phyloP scores from a whole-genome alignment of 495 filamentous ascomycete genomes.

The Aspergillus steynii region DNA sequence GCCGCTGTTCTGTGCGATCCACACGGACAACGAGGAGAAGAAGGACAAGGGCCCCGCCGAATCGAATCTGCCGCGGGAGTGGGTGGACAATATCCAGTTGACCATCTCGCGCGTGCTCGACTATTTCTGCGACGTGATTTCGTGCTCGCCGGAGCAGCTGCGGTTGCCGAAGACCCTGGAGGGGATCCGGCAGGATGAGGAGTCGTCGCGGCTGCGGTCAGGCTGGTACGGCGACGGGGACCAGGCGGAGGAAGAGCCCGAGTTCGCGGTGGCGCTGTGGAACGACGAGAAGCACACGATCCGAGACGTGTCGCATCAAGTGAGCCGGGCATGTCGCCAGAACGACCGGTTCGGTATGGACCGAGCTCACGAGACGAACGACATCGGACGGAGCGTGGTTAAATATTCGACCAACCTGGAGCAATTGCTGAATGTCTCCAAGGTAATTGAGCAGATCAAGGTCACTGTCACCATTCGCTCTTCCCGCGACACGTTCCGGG shows the following conservation, averaged over 20 bases:
- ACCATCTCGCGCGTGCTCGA: slow-evolving; percentile 85
- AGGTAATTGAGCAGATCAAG: slow-evolving; percentile 90
- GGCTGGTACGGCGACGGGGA: slow-evolving; percentile 71
- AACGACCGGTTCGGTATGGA: slow-evolving; percentile 63
- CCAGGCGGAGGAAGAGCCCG: slow-evolving; percentile 55
- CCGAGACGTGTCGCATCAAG: slow-evolving; percentile 83
- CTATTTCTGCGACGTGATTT: slow-evolving; percentile 95
- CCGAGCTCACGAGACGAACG: slow-evolving; percentile 85
- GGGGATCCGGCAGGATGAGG: slow-evolving; percentile 78
- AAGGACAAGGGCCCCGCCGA: slow-evolving; percentile 64
- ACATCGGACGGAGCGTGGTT: slow-evolving; percentile 80
- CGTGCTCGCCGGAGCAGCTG: slow-evolving; percentile 94
- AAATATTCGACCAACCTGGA: slow-evolving; percentile 70
- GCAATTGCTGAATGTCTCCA: slow-evolving; percentile 70
- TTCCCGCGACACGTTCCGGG: slow-evolving; percentile 88
- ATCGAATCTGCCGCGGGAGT: slow-evolving; percentile 65
- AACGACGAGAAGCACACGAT: slow-evolving; percentile 99
- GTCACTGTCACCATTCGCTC: slow-evolving; percentile 95
- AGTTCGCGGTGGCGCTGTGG: slow-evolving; percentile 90
- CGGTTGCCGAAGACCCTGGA: slow-evolving; percentile 79
- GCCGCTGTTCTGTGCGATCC: slow-evolving; percentile 90
- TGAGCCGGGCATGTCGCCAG: slow-evolving; percentile 83
- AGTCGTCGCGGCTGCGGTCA: slow-evolving; percentile 69
- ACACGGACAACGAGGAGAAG: slow-evolving; percentile 60
- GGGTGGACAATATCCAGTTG: slow-evolving; percentile 71